Evolutionary conservation across 805 yeast species (phyloP), one percentile per base, ranked within the genome.

Genomic region (Schwanniomyces pseudopolymorphus): DNA sequence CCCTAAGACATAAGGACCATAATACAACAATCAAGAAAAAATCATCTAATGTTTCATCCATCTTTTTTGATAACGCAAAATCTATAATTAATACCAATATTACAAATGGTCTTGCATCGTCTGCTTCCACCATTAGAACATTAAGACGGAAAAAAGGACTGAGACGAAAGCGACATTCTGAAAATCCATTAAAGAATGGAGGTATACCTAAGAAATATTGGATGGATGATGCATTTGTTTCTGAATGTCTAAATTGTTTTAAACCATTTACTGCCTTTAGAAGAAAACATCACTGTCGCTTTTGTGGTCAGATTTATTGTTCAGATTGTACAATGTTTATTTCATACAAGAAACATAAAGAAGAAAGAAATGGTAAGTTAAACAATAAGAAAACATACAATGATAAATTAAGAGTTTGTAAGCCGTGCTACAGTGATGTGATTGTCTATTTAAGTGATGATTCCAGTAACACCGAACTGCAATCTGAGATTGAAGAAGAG

Each of bases 251-350:
- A 47, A 77, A 85, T 13, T 92, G 98, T 64, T 88, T 86, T 46
- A 77, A 83, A 45, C 80, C 81, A 3, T 92, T 92, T 60, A 80
- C 87, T 0, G 86, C 97, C 0, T 91, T 90, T 67, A 72, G 97
- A 61, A 74, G 99, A 54, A 87, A 88, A 53, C 99, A 92, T 61
- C 99, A 92, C 65, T 92, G 99, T 60, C 72, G 99, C 44, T 83
- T 92, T 28, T 92, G 99, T 67, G 99, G 99, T 2, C 96, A 91
- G 63, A 91, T 92, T 41, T 92, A 91, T 60, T 92, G 99, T 64
- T 77, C 86, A 38, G 75, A 78, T 8, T 92, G 99, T 64, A 89
- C 97, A 0, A 68, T 79, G 2, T 78, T 89, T 55, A 70, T 57
- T 69, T 89, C 57, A 58, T 86, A 49, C 89, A 94, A 41, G 31